A percentile compares a stretch with the other conserved stretches of the same genome.
phyloP scores from a whole-genome alignment of 202 grass and related monocot species.

The Cymbopogon flexuosus region DNA sequence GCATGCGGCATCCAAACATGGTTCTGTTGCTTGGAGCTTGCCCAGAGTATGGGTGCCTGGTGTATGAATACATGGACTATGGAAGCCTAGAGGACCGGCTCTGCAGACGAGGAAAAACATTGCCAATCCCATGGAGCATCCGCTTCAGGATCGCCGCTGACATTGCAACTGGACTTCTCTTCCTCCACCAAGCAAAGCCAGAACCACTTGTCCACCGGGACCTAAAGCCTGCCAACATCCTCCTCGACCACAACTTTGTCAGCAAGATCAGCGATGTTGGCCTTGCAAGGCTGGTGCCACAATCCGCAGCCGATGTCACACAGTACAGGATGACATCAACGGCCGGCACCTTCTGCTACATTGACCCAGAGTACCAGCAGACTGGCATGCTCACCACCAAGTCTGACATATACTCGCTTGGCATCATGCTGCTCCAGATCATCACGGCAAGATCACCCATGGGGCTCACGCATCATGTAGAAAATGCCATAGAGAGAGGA shows the following conservation, averaged over 20 bases:
- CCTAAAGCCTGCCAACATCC: constrained; percentile 94
- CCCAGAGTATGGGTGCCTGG: constrained; percentile 76
- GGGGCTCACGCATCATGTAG: constrained; percentile 60
- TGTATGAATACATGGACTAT: constrained; percentile 95
- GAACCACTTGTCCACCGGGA: constrained; percentile 89
- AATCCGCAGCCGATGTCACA: constrained; percentile 48
- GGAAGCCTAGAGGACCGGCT: constrained; percentile 85
- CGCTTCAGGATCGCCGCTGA: constrained; percentile 82
- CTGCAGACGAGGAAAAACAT: constrained; percentile 52
- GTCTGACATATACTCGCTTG: constrained; percentile 68
- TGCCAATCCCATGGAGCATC: constrained; percentile 62
- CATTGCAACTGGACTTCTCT: constrained; percentile 73
- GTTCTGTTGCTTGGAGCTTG: constrained; percentile 84
- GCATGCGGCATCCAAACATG: constrained; percentile 93
- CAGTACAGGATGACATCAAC: constrained; percentile 86
- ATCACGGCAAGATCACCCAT: constrained; percentile 65
- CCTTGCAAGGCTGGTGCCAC: constrained; percentile 73
- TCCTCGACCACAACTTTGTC: constrained; percentile 79
- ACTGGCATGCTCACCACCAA: constrained; percentile 91
- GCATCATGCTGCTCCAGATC: constrained; percentile 67
- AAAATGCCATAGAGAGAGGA: constrained; percentile 57
- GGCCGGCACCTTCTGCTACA: constrained; percentile 87
- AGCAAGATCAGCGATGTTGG: constrained; percentile 93
- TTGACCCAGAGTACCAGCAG: constrained; percentile 95
- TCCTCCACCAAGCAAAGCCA: constrained; percentile 86